Percentiles rank a stretch among this genome's conserved stretches.
These are phyloP conservation scores for Aspergillus nidulans DNA, from an alignment of 495 filamentous ascomycete species.

Conservation along the genomic window DNA sequence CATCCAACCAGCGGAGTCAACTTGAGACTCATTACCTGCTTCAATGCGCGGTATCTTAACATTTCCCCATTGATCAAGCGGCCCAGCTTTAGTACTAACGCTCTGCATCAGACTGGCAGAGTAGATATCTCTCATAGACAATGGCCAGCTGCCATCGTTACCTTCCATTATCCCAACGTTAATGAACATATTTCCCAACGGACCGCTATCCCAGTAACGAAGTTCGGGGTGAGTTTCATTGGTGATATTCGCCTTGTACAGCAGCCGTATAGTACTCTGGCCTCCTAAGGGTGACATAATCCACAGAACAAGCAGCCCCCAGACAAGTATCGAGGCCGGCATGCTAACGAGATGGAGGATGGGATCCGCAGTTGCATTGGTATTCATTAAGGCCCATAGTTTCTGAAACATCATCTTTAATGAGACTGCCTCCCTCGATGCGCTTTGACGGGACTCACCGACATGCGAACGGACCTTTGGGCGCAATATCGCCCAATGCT, in stretches of 20 bases:
- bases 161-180: background rate
- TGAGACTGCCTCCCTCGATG: no score
- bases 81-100: constrained; percentile 1
- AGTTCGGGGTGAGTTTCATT: background rate
- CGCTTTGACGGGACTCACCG: background rate
- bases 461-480: constrained; percentile 3
- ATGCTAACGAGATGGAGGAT: constrained; percentile 11
- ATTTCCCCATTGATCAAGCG: constrained; percentile 15
- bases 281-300: constrained; percentile 12
- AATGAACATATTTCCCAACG: constrained; percentile 9
- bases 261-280: constrained; percentile 7
- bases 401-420: no score
- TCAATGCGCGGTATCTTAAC: constrained; percentile 15
- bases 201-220: constrained; percentile 18
- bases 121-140: constrained; percentile 16
- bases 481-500: constrained; percentile 12
- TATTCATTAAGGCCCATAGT: constrained; percentile 14
- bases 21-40: background rate
- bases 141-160: constrained; percentile 8
- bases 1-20: constrained; percentile 12
- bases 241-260: constrained; percentile 9
- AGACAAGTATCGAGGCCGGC: constrained; percentile 7
- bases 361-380: constrained; percentile 11
- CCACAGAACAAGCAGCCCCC: constrained; percentile 7
- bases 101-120: constrained; percentile 15